Evolutionary conservation across 495 filamentous ascomycete species (phyloP).

Genomic region (Filosporella fistucella): DNA sequence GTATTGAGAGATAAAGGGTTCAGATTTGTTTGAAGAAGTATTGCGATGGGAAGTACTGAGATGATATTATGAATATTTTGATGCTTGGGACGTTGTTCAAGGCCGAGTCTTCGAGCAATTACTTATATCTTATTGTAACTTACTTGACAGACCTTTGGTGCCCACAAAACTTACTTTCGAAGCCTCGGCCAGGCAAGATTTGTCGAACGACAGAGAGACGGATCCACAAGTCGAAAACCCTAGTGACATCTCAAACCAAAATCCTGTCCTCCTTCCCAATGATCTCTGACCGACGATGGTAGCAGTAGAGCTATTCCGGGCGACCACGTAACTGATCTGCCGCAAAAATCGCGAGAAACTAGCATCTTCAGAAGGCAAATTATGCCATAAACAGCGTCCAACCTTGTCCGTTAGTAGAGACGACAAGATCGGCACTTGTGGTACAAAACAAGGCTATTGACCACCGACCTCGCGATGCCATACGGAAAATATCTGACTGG

Average conservation of each 20-base stretch:
- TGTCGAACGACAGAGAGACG: slow-evolving; percentile 1
- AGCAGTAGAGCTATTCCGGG: not conserved
- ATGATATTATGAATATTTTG: slow-evolving; percentile 9
- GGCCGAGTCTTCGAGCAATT: slow-evolving; percentile 7
- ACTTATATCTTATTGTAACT: slow-evolving; percentile 16
- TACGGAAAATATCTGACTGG: not conserved
- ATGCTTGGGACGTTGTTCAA: slow-evolving; percentile 13
- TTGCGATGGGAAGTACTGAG: slow-evolving; percentile 2
- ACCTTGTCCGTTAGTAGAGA: slow-evolving; percentile 5
- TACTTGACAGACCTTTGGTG: not conserved
- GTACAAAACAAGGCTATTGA: too few species aligned
- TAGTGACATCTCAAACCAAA: slow-evolving; percentile 7
- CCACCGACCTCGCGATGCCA: not conserved
- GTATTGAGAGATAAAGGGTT: slow-evolving; percentile 1
- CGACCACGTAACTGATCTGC: not conserved
- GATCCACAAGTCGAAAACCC: not conserved
- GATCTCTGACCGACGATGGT: too few species aligned
- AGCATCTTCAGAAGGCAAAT: not conserved
- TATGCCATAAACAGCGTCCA: slow-evolving; percentile 7
- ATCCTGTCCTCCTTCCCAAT: not conserved
- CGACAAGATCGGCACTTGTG: too few species aligned
- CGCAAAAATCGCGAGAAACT: not conserved
- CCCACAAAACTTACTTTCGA: not conserved
- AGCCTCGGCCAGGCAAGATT: not conserved
- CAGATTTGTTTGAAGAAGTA: not conserved